phyloP scores from a whole-genome alignment of 176 grass and related monocot species.

The Oryza glaberrima region DNA sequence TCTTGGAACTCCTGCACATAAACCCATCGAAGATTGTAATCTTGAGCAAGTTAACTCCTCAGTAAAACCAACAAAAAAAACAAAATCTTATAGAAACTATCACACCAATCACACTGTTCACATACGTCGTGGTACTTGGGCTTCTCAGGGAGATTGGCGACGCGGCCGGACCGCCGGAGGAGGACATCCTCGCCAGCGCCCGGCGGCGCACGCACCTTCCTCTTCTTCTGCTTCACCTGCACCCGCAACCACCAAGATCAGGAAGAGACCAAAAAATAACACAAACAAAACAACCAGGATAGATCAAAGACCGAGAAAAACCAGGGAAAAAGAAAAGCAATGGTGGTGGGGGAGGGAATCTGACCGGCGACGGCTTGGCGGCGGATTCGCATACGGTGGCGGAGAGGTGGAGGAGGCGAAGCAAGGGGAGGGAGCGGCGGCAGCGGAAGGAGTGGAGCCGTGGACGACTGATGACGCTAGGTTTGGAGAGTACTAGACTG shows the following conservation, averaged over 20 bases:
- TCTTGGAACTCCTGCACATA: constrained; percentile 2
- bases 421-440: no score
- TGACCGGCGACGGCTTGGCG: no score
- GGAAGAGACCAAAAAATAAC: background rate
- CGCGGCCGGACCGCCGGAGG: constrained; percentile 53
- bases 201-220: constrained; percentile 43
- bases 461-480: no score
- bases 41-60: background rate
- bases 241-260: background rate
- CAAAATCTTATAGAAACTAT: background rate
- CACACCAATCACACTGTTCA: background rate
- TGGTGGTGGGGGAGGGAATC: no score
- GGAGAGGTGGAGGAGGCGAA: no score
- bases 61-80: background rate
- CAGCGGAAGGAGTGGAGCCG: no score
- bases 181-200: background rate
- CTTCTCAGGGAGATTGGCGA: constrained; percentile 49
- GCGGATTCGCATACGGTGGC: no score
- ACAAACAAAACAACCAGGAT: background rate
- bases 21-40: background rate
- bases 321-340: background rate
- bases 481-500: no score
- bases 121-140: constrained; percentile 63
- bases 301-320: background rate
- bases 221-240: constrained; percentile 59